Conservation (phyloP, 805 yeast species). For the Ogataea naganishii region DNA sequence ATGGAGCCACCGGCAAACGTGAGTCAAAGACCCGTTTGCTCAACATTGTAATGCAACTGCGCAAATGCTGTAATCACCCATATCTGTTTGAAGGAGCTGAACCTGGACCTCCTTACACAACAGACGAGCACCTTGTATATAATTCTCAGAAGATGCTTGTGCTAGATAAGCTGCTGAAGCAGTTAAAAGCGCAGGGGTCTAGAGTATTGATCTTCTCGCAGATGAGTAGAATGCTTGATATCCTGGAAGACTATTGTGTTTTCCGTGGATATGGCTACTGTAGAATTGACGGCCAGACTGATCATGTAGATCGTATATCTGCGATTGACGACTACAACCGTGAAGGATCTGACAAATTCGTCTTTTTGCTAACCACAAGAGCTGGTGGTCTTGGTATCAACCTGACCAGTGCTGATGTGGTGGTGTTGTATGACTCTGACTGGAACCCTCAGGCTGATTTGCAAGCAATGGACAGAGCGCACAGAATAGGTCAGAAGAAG, state of each 20-base stretch:
- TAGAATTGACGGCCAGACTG: slow-evolving; percentile 79
- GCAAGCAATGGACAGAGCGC: slow-evolving; percentile 88
- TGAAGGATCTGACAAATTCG: slow-evolving; percentile 64
- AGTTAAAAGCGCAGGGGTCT: slow-evolving; percentile 59
- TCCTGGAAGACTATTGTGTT: slow-evolving; percentile 68
- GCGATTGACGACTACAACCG: slow-evolving; percentile 75
- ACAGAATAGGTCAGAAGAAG: slow-evolving; percentile 79
- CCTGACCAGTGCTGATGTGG: slow-evolving; percentile 73
- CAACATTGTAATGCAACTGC: slow-evolving; percentile 76
- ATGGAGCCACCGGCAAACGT: slow-evolving; percentile 68
- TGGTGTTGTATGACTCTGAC: slow-evolving; percentile 68
- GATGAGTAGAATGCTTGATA: slow-evolving; percentile 77
- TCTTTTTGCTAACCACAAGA: slow-evolving; percentile 73
- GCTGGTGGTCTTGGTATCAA: slow-evolving; percentile 90
- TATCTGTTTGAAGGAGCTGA: slow-evolving; percentile 82
- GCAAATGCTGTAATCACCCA: slow-evolving; percentile 84
- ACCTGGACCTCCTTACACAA: slow-evolving; percentile 83
- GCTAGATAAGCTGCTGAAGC: slow-evolving; percentile 56
- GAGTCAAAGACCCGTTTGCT: slow-evolving; percentile 70
- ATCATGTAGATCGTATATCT: slow-evolving; percentile 63
- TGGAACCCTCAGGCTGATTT: slow-evolving; percentile 90
- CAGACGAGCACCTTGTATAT: slow-evolving; percentile 73
- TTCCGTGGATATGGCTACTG: slow-evolving; percentile 66
- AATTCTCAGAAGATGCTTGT: slow-evolving; percentile 68
- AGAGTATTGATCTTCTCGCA: slow-evolving; percentile 75